Conservation (phyloP, 2,329 filamentous ascomycete species). For the Penicillium frequentans region DNA sequence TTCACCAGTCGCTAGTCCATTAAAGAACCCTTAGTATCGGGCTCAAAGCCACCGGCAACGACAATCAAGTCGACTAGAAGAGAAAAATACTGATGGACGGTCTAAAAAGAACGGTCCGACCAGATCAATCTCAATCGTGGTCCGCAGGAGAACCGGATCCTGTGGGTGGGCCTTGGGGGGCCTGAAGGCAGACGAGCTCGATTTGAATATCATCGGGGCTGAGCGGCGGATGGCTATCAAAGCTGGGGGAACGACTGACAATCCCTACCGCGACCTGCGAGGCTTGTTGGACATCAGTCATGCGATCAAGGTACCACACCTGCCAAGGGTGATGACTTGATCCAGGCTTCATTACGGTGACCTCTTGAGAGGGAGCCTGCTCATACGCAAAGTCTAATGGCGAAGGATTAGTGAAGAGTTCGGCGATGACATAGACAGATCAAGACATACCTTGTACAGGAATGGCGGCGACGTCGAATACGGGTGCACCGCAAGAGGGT, state of each 20-base stretch:
- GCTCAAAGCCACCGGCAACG: not conserved
- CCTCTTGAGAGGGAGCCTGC: constrained; percentile 23
- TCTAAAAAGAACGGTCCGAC: not conserved
- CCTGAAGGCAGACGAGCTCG: constrained; percentile 38
- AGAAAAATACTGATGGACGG: not conserved
- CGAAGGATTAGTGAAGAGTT: not conserved
- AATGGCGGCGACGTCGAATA: constrained; percentile 35
- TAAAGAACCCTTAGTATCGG: not conserved
- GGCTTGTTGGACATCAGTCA: constrained; percentile 34
- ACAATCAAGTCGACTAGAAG: not conserved
- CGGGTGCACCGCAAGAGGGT: constrained; percentile 28
- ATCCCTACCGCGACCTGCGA: constrained; percentile 40
- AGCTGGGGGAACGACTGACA: constrained; percentile 33
- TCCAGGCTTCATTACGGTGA: constrained; percentile 31
- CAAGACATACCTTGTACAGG: constrained; percentile 33
- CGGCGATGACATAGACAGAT: not conserved
- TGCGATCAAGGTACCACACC: constrained; percentile 38
- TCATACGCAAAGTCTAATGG: constrained; percentile 36
- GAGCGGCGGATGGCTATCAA: constrained; percentile 23
- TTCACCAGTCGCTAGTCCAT: not conserved
- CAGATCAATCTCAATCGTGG: constrained; percentile 12
- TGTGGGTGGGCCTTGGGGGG: constrained; percentile 35
- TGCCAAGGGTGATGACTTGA: constrained; percentile 32
- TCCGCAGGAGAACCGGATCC: constrained; percentile 19
- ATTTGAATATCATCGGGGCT: constrained; percentile 34